Base-by-base conservation (phyloP, 805 yeast species). In the Nakazawaea ishiwadae region DNA sequence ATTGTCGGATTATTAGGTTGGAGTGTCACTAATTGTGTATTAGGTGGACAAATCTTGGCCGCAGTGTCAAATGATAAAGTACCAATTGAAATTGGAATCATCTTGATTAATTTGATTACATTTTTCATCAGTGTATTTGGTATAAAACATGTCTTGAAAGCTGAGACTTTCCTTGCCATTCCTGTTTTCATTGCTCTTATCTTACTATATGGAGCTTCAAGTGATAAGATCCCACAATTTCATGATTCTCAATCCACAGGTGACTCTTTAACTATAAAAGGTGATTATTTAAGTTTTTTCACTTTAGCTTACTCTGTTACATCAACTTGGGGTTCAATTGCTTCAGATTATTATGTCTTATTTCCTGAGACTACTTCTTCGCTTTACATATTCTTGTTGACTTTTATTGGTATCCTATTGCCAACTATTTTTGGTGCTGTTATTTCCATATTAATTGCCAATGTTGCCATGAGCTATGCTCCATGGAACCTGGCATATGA, bases 1-100 rank as follows among this genome's bases (percentile, higher is more conserved):
- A 77, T 84, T 44, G 59, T 84, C 32, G 95, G 96, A 37, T 82
- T 83, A 12, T 58, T 85, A 51, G 96, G 96, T n/a, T 88, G 96
- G 96, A 77, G 91, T n/a, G 81, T 88, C 27, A 89, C 87, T n/a
- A 87, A 86, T 56, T 76, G 84, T 50, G 93, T 87, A 37, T 80
- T 86, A 43, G 96, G 95, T 29, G 96, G 96, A 15, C 89, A 88
- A 60, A 81, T 88, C 45, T 60, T 88, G 36, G 69, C 77, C 7
- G 73, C 83, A 31, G 66, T 88, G 16, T 79, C 88, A 30, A 63
- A 79, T 50, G 84, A 76, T 12, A 71, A 68, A 46, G 71, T 87
- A 1, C 87, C 95, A 2, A 54, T 86, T 29, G 77, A 79, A 54
- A 79, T 79, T 15, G 96, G 96, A 4, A 82, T 88, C 43, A 59